phyloP scores from a whole-genome alignment of 2,329 filamentous ascomycete genomes.

The Boeremia lycopersici region DNA sequence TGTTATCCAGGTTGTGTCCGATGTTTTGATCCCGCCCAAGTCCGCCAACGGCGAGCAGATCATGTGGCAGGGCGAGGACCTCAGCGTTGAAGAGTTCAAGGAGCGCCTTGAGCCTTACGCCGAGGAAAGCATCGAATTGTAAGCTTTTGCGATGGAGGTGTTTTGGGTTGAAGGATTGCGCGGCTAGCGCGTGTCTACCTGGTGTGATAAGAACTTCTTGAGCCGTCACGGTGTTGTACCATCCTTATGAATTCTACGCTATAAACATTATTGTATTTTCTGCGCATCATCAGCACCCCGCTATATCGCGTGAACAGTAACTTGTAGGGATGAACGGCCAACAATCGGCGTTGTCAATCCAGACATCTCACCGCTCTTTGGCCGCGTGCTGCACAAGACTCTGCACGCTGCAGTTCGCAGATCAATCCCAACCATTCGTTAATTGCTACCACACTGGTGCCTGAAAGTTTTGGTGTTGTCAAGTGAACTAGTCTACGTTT shows the following conservation, averaged over 20 bases:
- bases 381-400: neutral
- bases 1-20: constrained; percentile 77
- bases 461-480: constrained; percentile 17
- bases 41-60: constrained; percentile 39
- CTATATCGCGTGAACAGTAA: constrained; percentile 5
- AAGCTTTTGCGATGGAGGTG: constrained; percentile 2
- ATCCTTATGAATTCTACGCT: constrained; percentile 3
- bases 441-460: neutral
- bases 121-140: constrained; percentile 42
- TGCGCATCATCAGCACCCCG: neutral
- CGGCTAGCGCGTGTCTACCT: constrained; percentile 3
- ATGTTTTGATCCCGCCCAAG: constrained; percentile 78
- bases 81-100: constrained; percentile 66
- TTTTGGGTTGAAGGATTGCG: constrained; percentile 6
- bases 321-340: constrained; percentile 5
- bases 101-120: constrained; percentile 52
- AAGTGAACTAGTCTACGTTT: constrained; percentile 13
- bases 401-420: neutral
- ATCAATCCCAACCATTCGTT: constrained; percentile 2
- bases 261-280: neutral
- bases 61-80: constrained; percentile 55
- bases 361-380: constrained; percentile 15
- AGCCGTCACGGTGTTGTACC: constrained; percentile 7
- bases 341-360: constrained; percentile 2
- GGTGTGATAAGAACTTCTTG: neutral